Base-by-base conservation (phyloP, 2,329 filamentous ascomycete species). In the Pseudocercospora crystallina region DNA sequence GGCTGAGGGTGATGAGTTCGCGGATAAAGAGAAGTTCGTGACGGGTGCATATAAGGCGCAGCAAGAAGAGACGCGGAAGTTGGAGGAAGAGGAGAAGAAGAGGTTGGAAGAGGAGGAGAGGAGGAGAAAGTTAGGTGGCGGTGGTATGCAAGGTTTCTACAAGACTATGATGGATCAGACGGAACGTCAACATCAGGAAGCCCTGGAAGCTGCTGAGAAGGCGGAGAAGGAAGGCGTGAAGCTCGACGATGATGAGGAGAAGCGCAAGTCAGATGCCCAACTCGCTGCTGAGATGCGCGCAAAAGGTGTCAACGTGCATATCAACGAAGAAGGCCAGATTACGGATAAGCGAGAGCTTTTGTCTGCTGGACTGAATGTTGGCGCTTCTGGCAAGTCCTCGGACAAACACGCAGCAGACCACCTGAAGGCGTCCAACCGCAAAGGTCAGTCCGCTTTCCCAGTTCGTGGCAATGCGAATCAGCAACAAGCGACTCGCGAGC, bases 321-420 rank as follows among this genome's bases (percentile, higher is more conserved):
- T 92, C 61, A 92, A 92, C 62, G 89, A 94, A 54, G 89, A 94
- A 34, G 89, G 89, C 0, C 83, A 91, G 65, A 84, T 94, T 1
- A 85, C 89, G 20, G 89, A 95, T 67, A 92, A 90, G 74, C 79
- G 88, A n/a, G 85, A 94, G 67, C 75, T 94, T 8, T 79, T 95
- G 5, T 79, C 75, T 40, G 86, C 87, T 5, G 89, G 89, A 20
- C 76, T 95, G 44, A 95, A 95, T 61, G 72, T 94, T 13, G 79
- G 79, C 43, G 74, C 51, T 12, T 54, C 56, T 33, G 52, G 61
- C n/a, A 58, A 65, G 29, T 39, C 54, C 8, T 56, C 47, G 9
- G 56, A 60, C 31, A 44, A 43, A 15, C 42, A 43, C 17, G 59
- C 56, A 8, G 61, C 67, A 26, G 67, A 69, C 42, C 67, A 69